Evolutionary conservation across 2,329 filamentous ascomycete genomes (phyloP).

Genomic region (Beauveria pseudobassiana): DNA sequence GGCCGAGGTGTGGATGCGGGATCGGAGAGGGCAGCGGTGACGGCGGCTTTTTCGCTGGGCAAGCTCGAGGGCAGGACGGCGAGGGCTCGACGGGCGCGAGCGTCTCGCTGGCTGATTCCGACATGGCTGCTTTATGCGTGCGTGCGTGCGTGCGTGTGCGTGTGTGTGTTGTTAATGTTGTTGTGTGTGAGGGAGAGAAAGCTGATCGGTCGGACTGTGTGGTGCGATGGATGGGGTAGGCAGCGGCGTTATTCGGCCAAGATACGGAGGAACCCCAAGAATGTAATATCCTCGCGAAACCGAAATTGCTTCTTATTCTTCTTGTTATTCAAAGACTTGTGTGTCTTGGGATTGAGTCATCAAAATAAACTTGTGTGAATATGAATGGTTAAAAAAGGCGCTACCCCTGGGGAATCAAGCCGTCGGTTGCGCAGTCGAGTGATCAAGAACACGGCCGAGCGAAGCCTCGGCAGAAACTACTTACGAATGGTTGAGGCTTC

Average conservation of each 20-base stretch:
- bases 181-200: background rate
- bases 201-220: background rate
- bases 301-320: no score
- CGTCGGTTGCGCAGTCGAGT: background rate
- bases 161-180: background rate
- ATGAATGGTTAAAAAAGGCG: background rate
- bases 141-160: background rate
- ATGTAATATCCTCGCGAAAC: background rate
- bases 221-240: background rate
- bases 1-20: conserved; percentile 1
- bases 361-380: background rate
- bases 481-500: background rate
- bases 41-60: conserved; percentile 6
- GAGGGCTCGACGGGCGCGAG: conserved; percentile 7
- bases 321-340: no score
- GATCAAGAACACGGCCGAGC: background rate
- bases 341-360: background rate
- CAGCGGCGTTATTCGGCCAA: background rate
- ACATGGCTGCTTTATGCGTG: background rate
- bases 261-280: background rate
- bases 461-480: background rate
- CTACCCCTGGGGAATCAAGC: background rate
- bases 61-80: conserved; percentile 14
- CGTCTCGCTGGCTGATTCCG: background rate
- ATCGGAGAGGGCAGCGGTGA: background rate